phyloP scores from a whole-genome alignment of 352 stramenopile species.

The Labyrinthula sp. region DNA sequence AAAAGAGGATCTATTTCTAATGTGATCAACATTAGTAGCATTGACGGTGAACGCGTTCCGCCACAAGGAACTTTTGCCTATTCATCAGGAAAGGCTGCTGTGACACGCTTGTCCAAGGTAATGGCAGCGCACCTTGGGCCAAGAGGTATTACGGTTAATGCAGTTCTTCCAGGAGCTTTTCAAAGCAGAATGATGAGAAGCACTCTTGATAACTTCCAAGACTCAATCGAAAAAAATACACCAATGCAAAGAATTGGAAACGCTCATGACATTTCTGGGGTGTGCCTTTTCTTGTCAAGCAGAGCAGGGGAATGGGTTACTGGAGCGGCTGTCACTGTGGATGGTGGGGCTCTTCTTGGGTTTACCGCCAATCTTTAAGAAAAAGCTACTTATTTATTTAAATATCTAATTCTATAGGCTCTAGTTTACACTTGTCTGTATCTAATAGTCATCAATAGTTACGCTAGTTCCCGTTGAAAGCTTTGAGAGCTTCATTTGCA shows the following conservation, averaged over 20 bases:
- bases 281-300: slow-evolving; percentile 67
- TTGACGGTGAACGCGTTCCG: slow-evolving; percentile 42
- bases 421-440: too few species aligned
- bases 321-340: slow-evolving; percentile 61
- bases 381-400: too few species aligned
- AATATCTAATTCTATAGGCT: too few species aligned
- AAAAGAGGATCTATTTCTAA: slow-evolving; percentile 36
- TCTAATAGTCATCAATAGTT: too few species aligned
- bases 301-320: slow-evolving; percentile 66
- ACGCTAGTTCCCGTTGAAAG: too few species aligned
- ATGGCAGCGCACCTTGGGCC: slow-evolving; percentile 62
- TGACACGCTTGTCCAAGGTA: slow-evolving; percentile 73
- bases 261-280: slow-evolving; percentile 66
- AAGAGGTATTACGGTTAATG: slow-evolving; percentile 75
- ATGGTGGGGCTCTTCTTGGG: slow-evolving; percentile 67
- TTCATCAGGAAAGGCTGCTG: slow-evolving; percentile 71
- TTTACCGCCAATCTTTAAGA: too few species aligned
- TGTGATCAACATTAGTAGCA: slow-evolving; percentile 50
- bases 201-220: slow-evolving; percentile 40
- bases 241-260: slow-evolving; percentile 57
- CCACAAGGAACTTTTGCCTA: slow-evolving; percentile 70
- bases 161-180: slow-evolving; percentile 68
- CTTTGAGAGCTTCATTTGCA: too few species aligned
- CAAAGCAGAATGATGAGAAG: slow-evolving; percentile 61
- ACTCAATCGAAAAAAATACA: slow-evolving; percentile 43